Percentiles rank a stretch among this genome's conserved stretches.
Conservation (phyloP, 2,329 filamentous ascomycete species). For the Elsinoe necatrix region DNA sequence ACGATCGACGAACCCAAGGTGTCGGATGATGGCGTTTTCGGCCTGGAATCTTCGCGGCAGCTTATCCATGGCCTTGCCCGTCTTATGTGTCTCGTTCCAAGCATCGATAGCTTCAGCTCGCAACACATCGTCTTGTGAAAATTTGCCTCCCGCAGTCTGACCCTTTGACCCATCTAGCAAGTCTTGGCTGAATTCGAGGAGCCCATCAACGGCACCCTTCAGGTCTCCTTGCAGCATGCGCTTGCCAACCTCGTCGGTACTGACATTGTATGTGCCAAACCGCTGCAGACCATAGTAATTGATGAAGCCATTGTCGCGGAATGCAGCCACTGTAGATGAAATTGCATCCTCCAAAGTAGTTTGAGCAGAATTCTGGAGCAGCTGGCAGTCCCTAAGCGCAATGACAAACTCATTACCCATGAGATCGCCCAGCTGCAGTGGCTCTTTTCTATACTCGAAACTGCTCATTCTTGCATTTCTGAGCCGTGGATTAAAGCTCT, state of each 20-base stretch:
- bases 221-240: slow-evolving; percentile 77
- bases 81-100: slow-evolving; percentile 51
- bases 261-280: slow-evolving; percentile 79
- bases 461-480: slow-evolving; percentile 57
- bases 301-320: slow-evolving; percentile 73
- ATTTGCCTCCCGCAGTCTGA: slow-evolving; percentile 36
- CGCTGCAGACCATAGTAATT: slow-evolving; percentile 98
- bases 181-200: slow-evolving; percentile 62
- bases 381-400: slow-evolving; percentile 74
- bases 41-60: slow-evolving; percentile 76
- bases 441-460: slow-evolving; percentile 64
- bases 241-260: slow-evolving; percentile 77
- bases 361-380: slow-evolving; percentile 37
- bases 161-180: slow-evolving; percentile 49
- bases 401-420: slow-evolving; percentile 88
- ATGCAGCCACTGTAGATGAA: slow-evolving; percentile 56
- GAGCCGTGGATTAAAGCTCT: slow-evolving; percentile 52
- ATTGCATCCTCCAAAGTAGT: slow-evolving; percentile 35
- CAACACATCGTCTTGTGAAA: slow-evolving; percentile 65
- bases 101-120: slow-evolving; percentile 71
- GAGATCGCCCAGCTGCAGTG: slow-evolving; percentile 74
- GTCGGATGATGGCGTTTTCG: slow-evolving; percentile 68
- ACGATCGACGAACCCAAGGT: slow-evolving; percentile 49
- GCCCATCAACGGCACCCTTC: slow-evolving; percentile 66
- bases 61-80: slow-evolving; percentile 51